Percentiles rank a stretch among this genome's conserved stretches.
Evolutionary conservation across 371 early-diverging fungal species (phyloP).

Genomic region (Nematocida parisii): DNA sequence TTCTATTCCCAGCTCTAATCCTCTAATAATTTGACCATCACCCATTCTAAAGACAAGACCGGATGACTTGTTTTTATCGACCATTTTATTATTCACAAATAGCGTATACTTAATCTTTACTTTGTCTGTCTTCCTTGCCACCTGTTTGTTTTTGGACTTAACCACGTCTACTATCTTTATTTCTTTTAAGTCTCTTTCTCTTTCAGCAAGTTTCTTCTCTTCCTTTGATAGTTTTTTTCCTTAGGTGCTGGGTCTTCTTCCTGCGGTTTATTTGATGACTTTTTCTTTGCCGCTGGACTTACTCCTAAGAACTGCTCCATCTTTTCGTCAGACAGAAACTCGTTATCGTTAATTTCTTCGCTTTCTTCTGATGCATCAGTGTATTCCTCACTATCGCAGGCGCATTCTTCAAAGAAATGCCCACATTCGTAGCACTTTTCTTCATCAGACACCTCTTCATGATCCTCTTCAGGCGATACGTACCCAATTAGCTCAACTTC

Average conservation of each 20-base stretch:
- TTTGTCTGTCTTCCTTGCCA: conserved; percentile 20
- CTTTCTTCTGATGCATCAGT: not conserved
- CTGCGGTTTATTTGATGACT: not conserved
- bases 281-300: not conserved
- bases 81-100: conserved; percentile 22
- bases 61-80: conserved; percentile 29
- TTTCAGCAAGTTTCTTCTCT: conserved; percentile 20
- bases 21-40: conserved; percentile 68
- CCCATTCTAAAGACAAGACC: conserved; percentile 66
- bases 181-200: conserved; percentile 15
- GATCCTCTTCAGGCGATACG: not conserved
- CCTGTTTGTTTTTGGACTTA: conserved; percentile 18
- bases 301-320: conserved; percentile 1
- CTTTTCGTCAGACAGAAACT: conserved; percentile 41
- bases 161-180: conserved; percentile 28
- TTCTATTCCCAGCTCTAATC: conserved; percentile 78
- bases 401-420: not conserved
- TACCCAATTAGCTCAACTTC: conserved; percentile 48
- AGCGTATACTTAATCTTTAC: conserved; percentile 42
- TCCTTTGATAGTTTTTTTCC: conserved; percentile 19
- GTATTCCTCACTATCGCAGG: not conserved
- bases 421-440: conserved; percentile 24
- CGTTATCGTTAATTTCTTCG: conserved; percentile 27
- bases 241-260: not conserved
- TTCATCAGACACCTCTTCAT: not conserved